These are phyloP conservation scores for Antarctomyces pellizariae DNA, from an alignment of 495 filamentous ascomycete genomes.

Conservation along the genomic window DNA sequence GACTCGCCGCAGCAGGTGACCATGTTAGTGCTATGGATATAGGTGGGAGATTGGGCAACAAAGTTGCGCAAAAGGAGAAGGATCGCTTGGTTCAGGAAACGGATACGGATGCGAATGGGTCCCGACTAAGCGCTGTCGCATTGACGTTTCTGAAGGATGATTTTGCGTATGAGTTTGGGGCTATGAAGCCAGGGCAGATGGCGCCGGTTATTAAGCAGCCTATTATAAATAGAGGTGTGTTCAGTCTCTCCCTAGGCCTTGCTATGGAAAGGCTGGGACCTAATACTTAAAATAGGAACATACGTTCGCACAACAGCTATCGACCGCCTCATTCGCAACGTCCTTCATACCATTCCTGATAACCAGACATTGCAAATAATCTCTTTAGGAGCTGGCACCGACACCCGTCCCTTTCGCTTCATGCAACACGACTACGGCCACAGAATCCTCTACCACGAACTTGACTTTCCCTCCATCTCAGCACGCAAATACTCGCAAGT, in stretches of 20 bases:
- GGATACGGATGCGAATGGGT: slow-evolving; percentile 76
- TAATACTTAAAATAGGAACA: slow-evolving; percentile 34
- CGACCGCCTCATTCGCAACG: slow-evolving; percentile 50
- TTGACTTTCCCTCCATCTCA: slow-evolving; percentile 68
- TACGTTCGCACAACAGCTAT: slow-evolving; percentile 79
- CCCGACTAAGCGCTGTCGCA: slow-evolving; percentile 66
- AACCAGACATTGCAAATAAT: slow-evolving; percentile 53
- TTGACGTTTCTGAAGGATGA: slow-evolving; percentile 72
- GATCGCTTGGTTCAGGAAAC: slow-evolving; percentile 49
- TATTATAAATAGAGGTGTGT: slow-evolving; percentile 76
- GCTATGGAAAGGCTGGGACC: slow-evolving; percentile 7
- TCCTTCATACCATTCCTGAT: slow-evolving; percentile 27
- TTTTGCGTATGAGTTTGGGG: slow-evolving; percentile 45
- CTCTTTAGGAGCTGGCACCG: slow-evolving; percentile 81
- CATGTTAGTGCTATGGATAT: slow-evolving; percentile 13
- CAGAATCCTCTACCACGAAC: slow-evolving; percentile 61
- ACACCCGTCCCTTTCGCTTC: slow-evolving; percentile 66
- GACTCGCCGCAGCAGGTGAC: too few species aligned
- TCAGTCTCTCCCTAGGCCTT: slow-evolving; percentile 5
- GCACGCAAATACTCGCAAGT: slow-evolving; percentile 35
- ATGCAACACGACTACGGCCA: slow-evolving; percentile 14
- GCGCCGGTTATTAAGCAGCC: slow-evolving; percentile 40
- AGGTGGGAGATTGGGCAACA: slow-evolving; percentile 4
- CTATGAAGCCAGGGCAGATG: slow-evolving; percentile 11
- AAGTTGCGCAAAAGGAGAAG: slow-evolving; percentile 12